Conservation (phyloP, 2,329 filamentous ascomycete genomes). For the Aureobasidium uvarum region DNA sequence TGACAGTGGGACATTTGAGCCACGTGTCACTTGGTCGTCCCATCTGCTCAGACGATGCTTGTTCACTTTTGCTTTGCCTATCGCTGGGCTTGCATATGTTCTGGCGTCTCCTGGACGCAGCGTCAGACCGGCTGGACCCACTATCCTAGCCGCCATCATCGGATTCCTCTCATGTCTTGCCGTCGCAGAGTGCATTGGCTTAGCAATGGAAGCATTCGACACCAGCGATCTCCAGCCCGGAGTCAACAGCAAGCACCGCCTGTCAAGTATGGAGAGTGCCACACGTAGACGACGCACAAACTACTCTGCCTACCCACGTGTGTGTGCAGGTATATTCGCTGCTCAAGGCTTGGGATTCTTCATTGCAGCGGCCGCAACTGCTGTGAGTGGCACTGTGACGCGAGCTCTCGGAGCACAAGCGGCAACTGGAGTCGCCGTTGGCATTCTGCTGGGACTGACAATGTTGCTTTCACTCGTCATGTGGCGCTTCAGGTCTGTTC, state of each 20-base stretch:
- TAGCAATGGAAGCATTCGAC: slow-evolving; percentile 80
- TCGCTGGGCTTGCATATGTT: slow-evolving; percentile 66
- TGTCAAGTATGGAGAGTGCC: slow-evolving; percentile 47
- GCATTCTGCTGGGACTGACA: slow-evolving; percentile 64
- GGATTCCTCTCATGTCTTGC: slow-evolving; percentile 71
- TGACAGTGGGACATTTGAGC: slow-evolving; percentile 66
- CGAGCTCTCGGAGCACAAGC: slow-evolving; percentile 65
- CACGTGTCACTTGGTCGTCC: slow-evolving; percentile 65
- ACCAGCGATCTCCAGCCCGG: slow-evolving; percentile 75
- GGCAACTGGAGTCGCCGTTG: slow-evolving; percentile 66
- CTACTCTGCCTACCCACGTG: slow-evolving; percentile 72
- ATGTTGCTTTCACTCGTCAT: slow-evolving; percentile 62
- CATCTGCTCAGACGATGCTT: slow-evolving; percentile 67
- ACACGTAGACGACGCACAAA: slow-evolving; percentile 58
- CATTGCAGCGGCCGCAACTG: slow-evolving; percentile 66
- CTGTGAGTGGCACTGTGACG: slow-evolving; percentile 65
- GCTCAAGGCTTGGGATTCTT: slow-evolving; percentile 69
- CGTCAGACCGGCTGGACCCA: slow-evolving; percentile 61
- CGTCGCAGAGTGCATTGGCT: slow-evolving; percentile 70
- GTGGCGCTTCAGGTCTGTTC: slow-evolving; percentile 63
- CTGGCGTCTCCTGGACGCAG: slow-evolving; percentile 63
- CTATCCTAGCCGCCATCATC: slow-evolving; percentile 63
- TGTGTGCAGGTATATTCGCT: slow-evolving; percentile 67
- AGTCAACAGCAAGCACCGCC: slow-evolving; percentile 55
- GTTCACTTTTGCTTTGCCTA: slow-evolving; percentile 65